Conservation (phyloP, 805 yeast species). For the Yarrowia sp. region DNA sequence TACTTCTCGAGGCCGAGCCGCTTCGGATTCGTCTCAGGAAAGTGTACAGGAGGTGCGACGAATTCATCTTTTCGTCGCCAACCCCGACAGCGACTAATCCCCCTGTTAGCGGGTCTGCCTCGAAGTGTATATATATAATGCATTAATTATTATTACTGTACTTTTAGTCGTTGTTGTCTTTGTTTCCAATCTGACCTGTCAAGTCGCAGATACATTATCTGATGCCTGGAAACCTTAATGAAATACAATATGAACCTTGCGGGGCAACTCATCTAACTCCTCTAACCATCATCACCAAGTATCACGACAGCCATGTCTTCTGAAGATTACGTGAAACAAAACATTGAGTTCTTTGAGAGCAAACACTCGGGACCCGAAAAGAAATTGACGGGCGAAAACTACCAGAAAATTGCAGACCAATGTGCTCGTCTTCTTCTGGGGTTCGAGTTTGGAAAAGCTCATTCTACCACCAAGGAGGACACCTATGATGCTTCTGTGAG, state of each 20-base stretch:
- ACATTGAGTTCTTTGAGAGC: conserved; percentile 17
- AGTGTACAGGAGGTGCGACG: conserved; percentile 38
- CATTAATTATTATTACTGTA: not conserved
- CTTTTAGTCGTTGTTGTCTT: too few species aligned
- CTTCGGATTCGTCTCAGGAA: conserved; percentile 31
- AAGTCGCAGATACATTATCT: too few species aligned
- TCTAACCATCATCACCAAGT: not conserved
- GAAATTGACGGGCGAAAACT: conserved; percentile 5
- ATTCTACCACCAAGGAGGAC: not conserved
- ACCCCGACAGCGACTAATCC: conserved; percentile 38
- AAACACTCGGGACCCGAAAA: not conserved
- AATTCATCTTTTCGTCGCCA: conserved; percentile 41
- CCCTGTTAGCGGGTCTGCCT: too few species aligned
- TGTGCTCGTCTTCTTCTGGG: conserved; percentile 20
- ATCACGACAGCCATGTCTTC: not conserved
- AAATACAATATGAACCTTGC: too few species aligned
- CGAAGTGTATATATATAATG: conserved; percentile 13
- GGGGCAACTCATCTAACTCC: too few species aligned
- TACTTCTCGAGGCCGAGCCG: conserved; percentile 29
- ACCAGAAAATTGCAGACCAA: conserved; percentile 24
- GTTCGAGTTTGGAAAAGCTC: not conserved
- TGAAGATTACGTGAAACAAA: not conserved
- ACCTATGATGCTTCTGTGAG: not conserved
- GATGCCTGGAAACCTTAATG: not conserved
- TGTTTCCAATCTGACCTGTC: too few species aligned